Percentiles rank a stretch among this genome's conserved stretches.
phyloP scores from a whole-genome alignment of 345 rosid genomes.

The Camelina hispida region DNA sequence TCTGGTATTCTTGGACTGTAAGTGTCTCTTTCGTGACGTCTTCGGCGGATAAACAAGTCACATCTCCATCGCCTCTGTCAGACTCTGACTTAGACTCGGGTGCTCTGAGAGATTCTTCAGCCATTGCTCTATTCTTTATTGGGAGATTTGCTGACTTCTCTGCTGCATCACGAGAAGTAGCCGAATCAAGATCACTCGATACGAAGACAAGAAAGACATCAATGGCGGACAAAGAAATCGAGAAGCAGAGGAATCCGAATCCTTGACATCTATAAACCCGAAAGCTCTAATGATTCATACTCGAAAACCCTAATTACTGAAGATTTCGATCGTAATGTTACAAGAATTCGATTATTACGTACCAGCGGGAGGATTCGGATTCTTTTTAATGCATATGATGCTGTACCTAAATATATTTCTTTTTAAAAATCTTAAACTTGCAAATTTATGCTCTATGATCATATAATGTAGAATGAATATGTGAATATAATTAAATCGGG shows the following conservation, averaged over 20 bases:
- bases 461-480: no score
- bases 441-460: no score
- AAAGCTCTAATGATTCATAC: not conserved
- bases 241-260: constrained; percentile 14
- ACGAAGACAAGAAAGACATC: not conserved
- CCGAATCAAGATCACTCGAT: constrained; percentile 23
- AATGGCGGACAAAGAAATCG: not conserved
- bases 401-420: no score
- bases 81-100: not conserved
- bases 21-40: not conserved
- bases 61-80: not conserved
- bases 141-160: constrained; percentile 1
- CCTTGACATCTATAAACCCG: constrained; percentile 7
- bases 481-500: no score
- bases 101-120: constrained; percentile 6
- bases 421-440: no score
- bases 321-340: not conserved
- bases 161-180: constrained; percentile 1
- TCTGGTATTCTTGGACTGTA: not conserved
- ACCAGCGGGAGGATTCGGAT: constrained; percentile 6
- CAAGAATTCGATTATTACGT: not conserved
- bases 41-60: not conserved
- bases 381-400: no score
- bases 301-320: constrained; percentile 15
- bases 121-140: constrained; percentile 3